Evolutionary conservation across 2,329 filamentous ascomycete species (phyloP).

Genomic region (Epichloe gansuensis): DNA sequence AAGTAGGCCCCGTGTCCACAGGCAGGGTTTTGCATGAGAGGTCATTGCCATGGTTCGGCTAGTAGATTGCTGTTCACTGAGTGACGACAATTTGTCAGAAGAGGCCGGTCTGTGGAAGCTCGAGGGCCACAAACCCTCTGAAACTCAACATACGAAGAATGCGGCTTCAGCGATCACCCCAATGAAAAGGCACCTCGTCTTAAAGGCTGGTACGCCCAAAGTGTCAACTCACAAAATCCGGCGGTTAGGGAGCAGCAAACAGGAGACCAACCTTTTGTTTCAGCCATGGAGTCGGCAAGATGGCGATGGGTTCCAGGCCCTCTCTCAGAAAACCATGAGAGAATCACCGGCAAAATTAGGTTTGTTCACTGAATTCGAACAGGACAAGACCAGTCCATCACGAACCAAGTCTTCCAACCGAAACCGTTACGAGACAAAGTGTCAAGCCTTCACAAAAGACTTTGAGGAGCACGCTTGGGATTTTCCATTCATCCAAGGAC

Average conservation of each 20-base stretch:
- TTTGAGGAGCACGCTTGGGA: neutral
- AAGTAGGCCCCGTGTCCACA: neutral
- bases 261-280: conserved; percentile 18
- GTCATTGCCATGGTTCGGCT: neutral
- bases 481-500: neutral
- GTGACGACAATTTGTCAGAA: neutral
- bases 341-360: conserved; percentile 3
- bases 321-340: conserved; percentile 4
- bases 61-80: neutral
- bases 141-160: neutral
- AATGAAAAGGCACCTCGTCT: conserved; percentile 11
- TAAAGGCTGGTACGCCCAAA: conserved; percentile 14
- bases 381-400: neutral
- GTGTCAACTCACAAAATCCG: conserved; percentile 18
- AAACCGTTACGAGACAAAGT: neutral
- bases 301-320: conserved; percentile 5
- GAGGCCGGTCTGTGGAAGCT: neutral
- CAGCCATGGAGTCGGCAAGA: conserved; percentile 19
- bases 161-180: neutral
- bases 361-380: conserved; percentile 2
- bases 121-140: neutral
- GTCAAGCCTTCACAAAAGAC: neutral
- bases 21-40: neutral
- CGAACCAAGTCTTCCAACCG: neutral
- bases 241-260: conserved; percentile 14